A percentile compares a stretch with the other conserved stretches of the same genome.
Evolutionary conservation across 2,329 filamentous ascomycete genomes (phyloP).

Genomic region (Xylaria sp.): DNA sequence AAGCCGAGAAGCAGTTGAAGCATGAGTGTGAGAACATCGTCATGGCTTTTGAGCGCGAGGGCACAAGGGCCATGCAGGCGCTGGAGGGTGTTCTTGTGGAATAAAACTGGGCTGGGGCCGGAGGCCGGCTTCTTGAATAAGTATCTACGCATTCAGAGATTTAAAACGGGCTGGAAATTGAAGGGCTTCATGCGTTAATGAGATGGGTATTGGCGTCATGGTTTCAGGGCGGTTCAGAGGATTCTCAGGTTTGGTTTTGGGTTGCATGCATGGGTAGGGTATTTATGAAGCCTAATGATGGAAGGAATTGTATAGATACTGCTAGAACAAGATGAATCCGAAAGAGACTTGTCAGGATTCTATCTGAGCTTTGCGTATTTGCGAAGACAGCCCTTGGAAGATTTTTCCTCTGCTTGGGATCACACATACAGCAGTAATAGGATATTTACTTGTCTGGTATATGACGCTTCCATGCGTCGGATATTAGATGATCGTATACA

Average conservation of each 20-base stretch:
- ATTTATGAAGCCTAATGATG: constrained; percentile 27
- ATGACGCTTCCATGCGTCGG: background rate
- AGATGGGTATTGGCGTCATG: constrained; percentile 18
- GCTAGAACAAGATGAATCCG: background rate
- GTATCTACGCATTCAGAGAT: background rate
- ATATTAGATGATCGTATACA: background rate
- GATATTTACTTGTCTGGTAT: background rate
- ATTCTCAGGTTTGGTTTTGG: constrained; percentile 5
- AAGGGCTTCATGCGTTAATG: background rate
- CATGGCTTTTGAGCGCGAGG: constrained; percentile 83
- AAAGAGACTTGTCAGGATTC: background rate
- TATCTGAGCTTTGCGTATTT: too few relatives aligned
- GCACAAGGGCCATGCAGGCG: constrained; percentile 77
- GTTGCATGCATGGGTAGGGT: constrained; percentile 3
- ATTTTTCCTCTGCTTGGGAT: too few relatives aligned
- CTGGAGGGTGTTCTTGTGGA: constrained; percentile 77
- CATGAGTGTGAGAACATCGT: constrained; percentile 87
- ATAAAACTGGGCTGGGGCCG: constrained; percentile 37
- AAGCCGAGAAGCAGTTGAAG: constrained; percentile 82
- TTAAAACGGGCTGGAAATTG: background rate
- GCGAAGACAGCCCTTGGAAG: too few relatives aligned
- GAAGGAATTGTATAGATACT: constrained; percentile 6
- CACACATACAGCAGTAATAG: too few relatives aligned
- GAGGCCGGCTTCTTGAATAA: background rate
- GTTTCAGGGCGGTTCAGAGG: constrained; percentile 10